Evolutionary conservation across 768 basidiomycete species (phyloP).

Genomic region (Calocybe indica): DNA sequence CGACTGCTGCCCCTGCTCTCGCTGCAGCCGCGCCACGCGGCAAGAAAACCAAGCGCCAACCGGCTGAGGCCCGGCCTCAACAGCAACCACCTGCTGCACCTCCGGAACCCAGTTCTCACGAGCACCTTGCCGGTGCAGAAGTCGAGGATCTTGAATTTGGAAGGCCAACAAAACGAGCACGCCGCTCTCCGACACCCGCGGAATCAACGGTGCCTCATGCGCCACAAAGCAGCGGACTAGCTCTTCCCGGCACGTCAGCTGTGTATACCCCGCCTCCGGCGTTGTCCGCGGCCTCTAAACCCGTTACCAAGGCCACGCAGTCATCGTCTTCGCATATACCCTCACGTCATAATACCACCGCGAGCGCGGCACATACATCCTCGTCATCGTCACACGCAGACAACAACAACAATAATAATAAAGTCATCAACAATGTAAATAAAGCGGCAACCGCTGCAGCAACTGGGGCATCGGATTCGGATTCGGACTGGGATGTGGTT

Average conservation of each 20-base stretch:
- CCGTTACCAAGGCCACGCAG: constrained; percentile 20
- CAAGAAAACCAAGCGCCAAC: constrained; percentile 19
- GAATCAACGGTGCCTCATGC: constrained; percentile 14
- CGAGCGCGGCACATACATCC: constrained; percentile 6
- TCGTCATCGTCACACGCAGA: constrained; percentile 33
- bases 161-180: constrained; percentile 34
- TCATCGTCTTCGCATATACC: constrained; percentile 15
- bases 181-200: constrained; percentile 26
- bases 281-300: constrained; percentile 22
- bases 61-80: constrained; percentile 7
- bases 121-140: constrained; percentile 23
- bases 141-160: constrained; percentile 48
- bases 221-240: no score
- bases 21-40: constrained; percentile 1
- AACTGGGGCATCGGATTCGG: no score
- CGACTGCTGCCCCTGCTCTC: no score
- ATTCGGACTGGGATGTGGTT: constrained; percentile 45
- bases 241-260: no score
- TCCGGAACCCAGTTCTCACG: neutral
- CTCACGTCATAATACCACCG: constrained; percentile 7
- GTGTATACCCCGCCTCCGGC: no score
- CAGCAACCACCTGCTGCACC: no score
- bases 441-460: no score
- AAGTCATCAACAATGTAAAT: no score
- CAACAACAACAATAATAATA: constrained; percentile 8